A percentile compares a stretch with the other conserved stretches of the same genome.
These are phyloP conservation scores for Fusarium verticillioides DNA, from an alignment of 2,329 filamentous ascomycete genomes.

Conservation along the genomic window DNA sequence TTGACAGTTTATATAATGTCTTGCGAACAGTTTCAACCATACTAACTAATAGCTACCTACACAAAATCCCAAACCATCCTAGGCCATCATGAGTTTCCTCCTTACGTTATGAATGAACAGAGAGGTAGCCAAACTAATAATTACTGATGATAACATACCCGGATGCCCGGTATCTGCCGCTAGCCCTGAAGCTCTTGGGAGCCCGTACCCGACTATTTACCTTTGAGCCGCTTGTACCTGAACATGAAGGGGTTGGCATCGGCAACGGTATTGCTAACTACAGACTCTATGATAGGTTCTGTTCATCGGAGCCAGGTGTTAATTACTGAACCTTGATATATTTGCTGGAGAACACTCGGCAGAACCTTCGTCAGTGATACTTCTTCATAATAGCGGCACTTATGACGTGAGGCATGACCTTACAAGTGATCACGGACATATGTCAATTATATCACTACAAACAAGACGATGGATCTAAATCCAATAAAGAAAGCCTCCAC, in stretches of 20 bases:
- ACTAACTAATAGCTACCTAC: not conserved
- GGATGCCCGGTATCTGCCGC: constrained; percentile 2
- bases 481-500: not conserved
- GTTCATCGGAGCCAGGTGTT: constrained; percentile 13
- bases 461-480: not conserved
- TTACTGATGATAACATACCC: not conserved
- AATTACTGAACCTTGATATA: not conserved
- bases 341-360: not conserved
- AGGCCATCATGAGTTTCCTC: no score
- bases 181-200: not conserved
- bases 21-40: not conserved
- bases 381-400: not conserved
- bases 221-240: constrained; percentile 22
- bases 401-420: not conserved
- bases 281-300: constrained; percentile 36
- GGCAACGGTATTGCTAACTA: constrained; percentile 10
- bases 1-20: not conserved
- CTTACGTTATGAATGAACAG: no score
- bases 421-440: not conserved
- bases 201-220: not conserved
- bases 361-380: not conserved
- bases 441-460: not conserved
- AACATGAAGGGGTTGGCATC: constrained; percentile 27
- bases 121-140: not conserved
- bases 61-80: not conserved